Evolutionary conservation across 129 eudicot genomes (phyloP), one percentile per base, ranked within the genome.

Genomic region (Arctium lappa): DNA sequence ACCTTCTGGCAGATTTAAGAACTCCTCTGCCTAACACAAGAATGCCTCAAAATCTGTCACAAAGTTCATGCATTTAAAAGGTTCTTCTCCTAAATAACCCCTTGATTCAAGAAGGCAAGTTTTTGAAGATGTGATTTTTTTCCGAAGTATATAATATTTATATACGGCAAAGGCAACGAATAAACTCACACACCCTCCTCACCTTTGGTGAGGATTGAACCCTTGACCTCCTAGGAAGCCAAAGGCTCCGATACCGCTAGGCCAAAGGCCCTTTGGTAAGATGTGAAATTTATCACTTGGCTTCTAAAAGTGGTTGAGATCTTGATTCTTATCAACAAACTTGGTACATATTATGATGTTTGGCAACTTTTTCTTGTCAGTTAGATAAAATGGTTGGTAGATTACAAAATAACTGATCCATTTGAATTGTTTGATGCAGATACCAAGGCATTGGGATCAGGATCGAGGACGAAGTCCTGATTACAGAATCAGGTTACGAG

Each of bases 391-490:
- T 12, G 68, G 70, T n/a, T 79, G 69, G 16, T 71, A 34, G 2
- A 12, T 63, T 3, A 3, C 18, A 44, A 5, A 70, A 70, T 18
- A 27, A 18, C 32, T 46, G 16, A 86, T 42, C 40, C 33, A 34
- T 40, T 75, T 30, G 39, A 66, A 71, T 27, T 10, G 40, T 34
- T 69, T 62, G 60, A 81, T 87, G 86, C 88, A 95, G 97, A 86
- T 95, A 93, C 82, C 93, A 74, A 80, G 99, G 97, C 76, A 90
- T 90, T 79, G 99, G 99, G 79, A 95, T 95, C 79, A 91, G 99
- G 88, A 93, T 95, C 39, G 99, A 95, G 88, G 98, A 92, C 44
- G 98, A 92, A 81, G 97, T 95, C 72, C 92, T 95, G 18, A 95
- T 95, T 69, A 95, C 99, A 39, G 99, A 95, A 80, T 80, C 97